Base-by-base conservation (phyloP, 305 asterid genomes). In the Fraxinus velutina region DNA sequence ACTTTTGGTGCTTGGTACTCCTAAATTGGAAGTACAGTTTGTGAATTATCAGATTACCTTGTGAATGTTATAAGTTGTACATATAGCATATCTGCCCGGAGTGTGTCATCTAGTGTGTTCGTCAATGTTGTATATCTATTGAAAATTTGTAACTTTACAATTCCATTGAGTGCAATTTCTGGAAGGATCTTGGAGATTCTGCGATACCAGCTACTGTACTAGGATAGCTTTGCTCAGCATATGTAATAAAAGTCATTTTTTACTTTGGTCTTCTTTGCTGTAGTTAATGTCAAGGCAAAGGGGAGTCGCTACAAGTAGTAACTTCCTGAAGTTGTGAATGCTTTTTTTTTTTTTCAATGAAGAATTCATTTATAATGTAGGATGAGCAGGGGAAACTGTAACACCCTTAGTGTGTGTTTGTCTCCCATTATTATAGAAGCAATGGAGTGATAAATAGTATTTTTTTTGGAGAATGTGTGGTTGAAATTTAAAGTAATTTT, bases 11-110 rank as follows among this genome's bases (percentile, higher is more conserved):
- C 52, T 44, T 7, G 34, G 17, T 29, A 15, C 21, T 76, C 47
- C 36, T 50, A 12, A n/a, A 24, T 52, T 13, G 39, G 15, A 29
- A 68, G 24, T 80, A 74, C 33, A 52, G 47, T 30, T n/a, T 70
- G 75, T 81, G 52, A 17, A 60, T 13, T 44, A 79, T 62, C 37
- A 22, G 21, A 30, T 27, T 3, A 3, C 57, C 57, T 62, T 62
- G 24, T 79, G 72, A 68, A 62, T 68, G 75, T 27, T 9, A 64
- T 24, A 33, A 36, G 15, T 80, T 83, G 50, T 78, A 19, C 47
- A 22, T 77, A 52, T 37, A 57, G 30, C 68, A 15, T 66, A 44
- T 27, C 68, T 72, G 39, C 21, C 21, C 39, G 13, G 74, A 27
- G 39, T 13, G 39, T 52, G 39, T 55, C n/a, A 47, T 68, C 12